Conservation (phyloP, 2,329 filamentous ascomycete genomes). For the Aureobasidium uvarum region DNA sequence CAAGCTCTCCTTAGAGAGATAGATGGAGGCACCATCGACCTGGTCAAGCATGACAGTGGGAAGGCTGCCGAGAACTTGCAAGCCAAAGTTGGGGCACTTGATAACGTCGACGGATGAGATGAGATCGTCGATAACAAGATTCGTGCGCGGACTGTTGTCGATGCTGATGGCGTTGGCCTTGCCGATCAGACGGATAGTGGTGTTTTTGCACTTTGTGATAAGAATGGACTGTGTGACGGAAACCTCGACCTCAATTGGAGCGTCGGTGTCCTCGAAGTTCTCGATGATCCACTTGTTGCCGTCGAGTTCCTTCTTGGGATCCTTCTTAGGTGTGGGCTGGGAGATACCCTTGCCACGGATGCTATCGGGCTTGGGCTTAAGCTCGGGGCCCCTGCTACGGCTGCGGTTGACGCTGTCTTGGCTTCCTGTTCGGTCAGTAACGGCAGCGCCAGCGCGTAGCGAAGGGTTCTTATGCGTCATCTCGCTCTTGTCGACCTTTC, state of each 20-base stretch:
- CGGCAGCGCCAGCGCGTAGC: conserved; percentile 69
- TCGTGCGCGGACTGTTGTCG: conserved; percentile 82
- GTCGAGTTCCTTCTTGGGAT: conserved; percentile 50
- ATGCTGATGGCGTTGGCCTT: conserved; percentile 97
- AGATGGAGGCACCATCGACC: conserved; percentile 84
- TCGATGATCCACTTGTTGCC: conserved; percentile 93
- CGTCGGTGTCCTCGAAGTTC: conserved; percentile 76
- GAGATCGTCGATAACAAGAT: conserved; percentile 82
- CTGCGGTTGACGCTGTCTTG: conserved; percentile 56
- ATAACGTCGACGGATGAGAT: conserved; percentile 92
- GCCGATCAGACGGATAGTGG: conserved; percentile 81
- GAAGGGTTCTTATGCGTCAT: conserved; percentile 99
- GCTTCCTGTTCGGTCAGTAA: conserved; percentile 59
- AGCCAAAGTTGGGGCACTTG: conserved; percentile 88
- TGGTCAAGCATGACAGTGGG: conserved; percentile 91
- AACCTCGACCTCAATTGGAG: conserved; percentile 77
- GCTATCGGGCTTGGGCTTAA: conserved; percentile 54
- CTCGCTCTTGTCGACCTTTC: conserved; percentile 90
- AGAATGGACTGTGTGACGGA: conserved; percentile 83
- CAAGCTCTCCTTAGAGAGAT: conserved; percentile 76
- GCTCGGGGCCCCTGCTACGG: conserved; percentile 84
- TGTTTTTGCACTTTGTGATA: conserved; percentile 88
- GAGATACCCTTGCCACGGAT: conserved; percentile 47
- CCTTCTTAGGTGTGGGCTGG: conserved; percentile 30
- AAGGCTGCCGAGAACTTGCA: conserved; percentile 75